phyloP scores from a whole-genome alignment of 768 basidiomycete genomes.

The Podaxis sp. region DNA sequence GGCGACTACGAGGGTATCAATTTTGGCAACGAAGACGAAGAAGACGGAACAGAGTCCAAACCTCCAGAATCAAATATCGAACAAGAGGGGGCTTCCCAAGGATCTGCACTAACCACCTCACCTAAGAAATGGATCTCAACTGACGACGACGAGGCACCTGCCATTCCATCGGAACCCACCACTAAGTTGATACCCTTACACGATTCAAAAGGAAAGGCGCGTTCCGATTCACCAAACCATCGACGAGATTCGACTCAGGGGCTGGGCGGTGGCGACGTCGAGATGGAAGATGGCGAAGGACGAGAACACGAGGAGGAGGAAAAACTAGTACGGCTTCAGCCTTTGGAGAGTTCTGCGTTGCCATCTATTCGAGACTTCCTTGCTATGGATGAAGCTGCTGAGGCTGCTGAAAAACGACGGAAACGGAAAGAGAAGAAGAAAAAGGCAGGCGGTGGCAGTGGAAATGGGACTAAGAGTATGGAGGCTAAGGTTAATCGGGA shows the following conservation, averaged over 20 bases:
- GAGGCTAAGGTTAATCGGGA: conserved; percentile 51
- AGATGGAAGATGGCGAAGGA: conserved; percentile 22
- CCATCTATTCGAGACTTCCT: conserved; percentile 83
- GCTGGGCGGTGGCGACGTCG: neutral
- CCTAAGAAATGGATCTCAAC: conserved; percentile 13
- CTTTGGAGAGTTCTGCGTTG: conserved; percentile 73
- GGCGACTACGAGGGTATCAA: conserved; percentile 79
- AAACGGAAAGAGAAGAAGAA: conserved; percentile 80
- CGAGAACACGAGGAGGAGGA: conserved; percentile 41
- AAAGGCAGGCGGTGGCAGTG: conserved; percentile 30
- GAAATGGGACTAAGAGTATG: conserved; percentile 33
- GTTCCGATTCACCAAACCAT: conserved; percentile 9
- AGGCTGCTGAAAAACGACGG: conserved; percentile 60
- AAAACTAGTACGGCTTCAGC: conserved; percentile 53
- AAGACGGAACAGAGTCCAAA: conserved; percentile 20
- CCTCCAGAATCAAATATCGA: neutral
- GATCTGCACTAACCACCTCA: neutral
- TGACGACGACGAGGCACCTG: conserved; percentile 10
- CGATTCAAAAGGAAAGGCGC: neutral
- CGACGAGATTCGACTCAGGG: conserved; percentile 11
- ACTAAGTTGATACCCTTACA: neutral
- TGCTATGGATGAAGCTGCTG: conserved; percentile 67
- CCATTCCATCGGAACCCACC: neutral
- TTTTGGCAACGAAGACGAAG: conserved; percentile 48
- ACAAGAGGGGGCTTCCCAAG: neutral